Base-by-base conservation (phyloP, 176 grass and related monocot genomes). In the Raddia distichophylla region DNA sequence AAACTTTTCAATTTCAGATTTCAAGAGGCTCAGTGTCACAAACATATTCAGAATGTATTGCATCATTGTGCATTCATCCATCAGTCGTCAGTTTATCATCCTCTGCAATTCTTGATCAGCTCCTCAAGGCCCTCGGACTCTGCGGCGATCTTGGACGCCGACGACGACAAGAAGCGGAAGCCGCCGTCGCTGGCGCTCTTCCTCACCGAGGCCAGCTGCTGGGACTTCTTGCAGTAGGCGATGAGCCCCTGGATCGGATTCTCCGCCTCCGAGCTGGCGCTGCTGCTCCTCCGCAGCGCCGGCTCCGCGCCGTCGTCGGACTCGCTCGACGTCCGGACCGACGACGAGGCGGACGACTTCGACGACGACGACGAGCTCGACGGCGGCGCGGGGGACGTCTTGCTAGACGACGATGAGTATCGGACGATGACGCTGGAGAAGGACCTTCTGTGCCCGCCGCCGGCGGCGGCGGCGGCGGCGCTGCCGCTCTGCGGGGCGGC, bases 171-270 rank as follows among this genome's bases (percentile, higher is more conserved):
- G 80, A 86, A 89, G 19, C 89, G 42, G 67, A 91, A 82, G 3
- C 95, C 88, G 40, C 81, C 77, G 68, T 93, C 93, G 82, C 90
- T 95, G 61, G 84, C 86, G 74, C 95, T 98, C 88, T 93, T 98
- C 75, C 93, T 80, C 7, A 83, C 92, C 0, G 90, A 86, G 3
- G 85, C 80, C 59, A 88, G 71, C 61, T 94, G 89, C 78, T 98
- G 95, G 1, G 95, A 98, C 73, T 82, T 98, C 82, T 98, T 98
- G 89, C 95, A 98, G 77, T 95, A 91, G 27, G 92, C 89, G 49
- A 98, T 98, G 18, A 91, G 86, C 4, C 95, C 93, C 77, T 98
- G 92, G 80, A 98, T 93, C 4, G 95, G 91, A 80, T 86, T 95
- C 90, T 95, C 95, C 78, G 78, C 74, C 75, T 98, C 95, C 15